Evolutionary conservation across 1,139 yeast genomes (phyloP).

Genomic region (Komagataea norvegica): DNA sequence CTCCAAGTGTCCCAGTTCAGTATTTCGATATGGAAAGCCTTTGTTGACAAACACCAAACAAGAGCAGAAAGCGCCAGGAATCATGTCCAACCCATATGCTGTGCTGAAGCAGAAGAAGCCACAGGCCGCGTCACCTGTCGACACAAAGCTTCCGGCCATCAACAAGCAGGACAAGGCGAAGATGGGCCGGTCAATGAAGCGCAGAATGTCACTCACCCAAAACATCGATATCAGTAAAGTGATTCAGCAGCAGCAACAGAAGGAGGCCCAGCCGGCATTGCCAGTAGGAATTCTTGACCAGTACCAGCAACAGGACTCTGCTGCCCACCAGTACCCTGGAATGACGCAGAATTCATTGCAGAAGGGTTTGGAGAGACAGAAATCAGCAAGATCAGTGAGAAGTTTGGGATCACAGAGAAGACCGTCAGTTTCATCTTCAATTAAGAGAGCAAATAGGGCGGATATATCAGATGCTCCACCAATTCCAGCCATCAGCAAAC

Average conservation of each 20-base stretch:
- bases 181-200: slow-evolving; percentile 37
- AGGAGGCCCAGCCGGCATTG: slow-evolving; percentile 36
- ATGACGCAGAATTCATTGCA: slow-evolving; percentile 9
- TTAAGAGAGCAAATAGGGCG: not conserved
- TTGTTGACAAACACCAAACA: no score
- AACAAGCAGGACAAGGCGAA: slow-evolving; percentile 34
- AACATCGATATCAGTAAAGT: slow-evolving; percentile 21
- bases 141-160: slow-evolving; percentile 30
- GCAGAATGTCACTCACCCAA: slow-evolving; percentile 35
- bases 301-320: slow-evolving; percentile 12
- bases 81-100: slow-evolving; percentile 17
- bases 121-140: slow-evolving; percentile 13
- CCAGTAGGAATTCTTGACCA: slow-evolving; percentile 28
- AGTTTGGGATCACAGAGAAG: slow-evolving; percentile 3
- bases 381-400: slow-evolving; percentile 4
- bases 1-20: no score
- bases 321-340: slow-evolving; percentile 8
- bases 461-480: slow-evolving; percentile 6
- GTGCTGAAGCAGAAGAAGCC: slow-evolving; percentile 11
- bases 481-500: slow-evolving; percentile 2
- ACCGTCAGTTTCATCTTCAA: slow-evolving; percentile 4
- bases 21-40: not conserved
- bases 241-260: slow-evolving; percentile 13
- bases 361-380: slow-evolving; percentile 6
- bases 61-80: not conserved